phyloP scores from a whole-genome alignment of 331 rosid species.

The Erythrophleum ivorense region DNA sequence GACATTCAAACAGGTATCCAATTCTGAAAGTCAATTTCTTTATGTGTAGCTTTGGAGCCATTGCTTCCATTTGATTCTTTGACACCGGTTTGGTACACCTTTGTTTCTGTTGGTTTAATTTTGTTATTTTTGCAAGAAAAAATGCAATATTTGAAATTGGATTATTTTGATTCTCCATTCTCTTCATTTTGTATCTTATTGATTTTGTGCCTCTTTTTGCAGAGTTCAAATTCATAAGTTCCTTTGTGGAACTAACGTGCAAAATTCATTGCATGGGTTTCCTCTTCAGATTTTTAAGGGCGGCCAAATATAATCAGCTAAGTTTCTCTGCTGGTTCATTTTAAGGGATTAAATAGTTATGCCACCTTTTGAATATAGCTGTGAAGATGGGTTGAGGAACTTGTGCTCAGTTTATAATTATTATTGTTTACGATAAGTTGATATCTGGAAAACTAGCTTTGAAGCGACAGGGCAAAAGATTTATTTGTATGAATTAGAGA shows the following conservation, averaged over 20 bases:
- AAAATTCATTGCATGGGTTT: constrained; percentile 22
- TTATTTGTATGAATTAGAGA: constrained; percentile 19
- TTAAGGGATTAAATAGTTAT: constrained; percentile 30
- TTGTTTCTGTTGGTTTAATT: constrained; percentile 16
- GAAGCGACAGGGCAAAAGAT: constrained; percentile 17
- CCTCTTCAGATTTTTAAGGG: constrained; percentile 21
- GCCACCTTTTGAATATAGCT: constrained; percentile 19
- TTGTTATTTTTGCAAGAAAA: not conserved
- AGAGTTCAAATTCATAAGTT: constrained; percentile 36
- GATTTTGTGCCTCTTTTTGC: constrained; percentile 26
- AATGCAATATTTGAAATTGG: not conserved
- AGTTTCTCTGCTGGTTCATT: constrained; percentile 35
- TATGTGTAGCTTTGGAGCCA: not conserved
- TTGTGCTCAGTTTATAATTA: not conserved
- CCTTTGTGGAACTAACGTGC: constrained; percentile 39
- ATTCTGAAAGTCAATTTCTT: constrained; percentile 3
- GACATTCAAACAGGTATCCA: constrained; percentile 48
- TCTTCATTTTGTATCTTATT: constrained; percentile 1
- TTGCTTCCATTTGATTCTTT: not conserved
- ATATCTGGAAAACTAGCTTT: constrained; percentile 12
- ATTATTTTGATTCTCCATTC: constrained; percentile 3
- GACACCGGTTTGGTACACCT: not conserved
- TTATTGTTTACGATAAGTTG: constrained; percentile 17
- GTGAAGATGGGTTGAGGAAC: constrained; percentile 17
- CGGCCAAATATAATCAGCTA: constrained; percentile 28